A percentile compares a stretch with the other conserved stretches of the same genome.
These are phyloP conservation scores for Tubosaeta brunneosetosa DNA, from an alignment of 768 basidiomycete species.

Conservation along the genomic window DNA sequence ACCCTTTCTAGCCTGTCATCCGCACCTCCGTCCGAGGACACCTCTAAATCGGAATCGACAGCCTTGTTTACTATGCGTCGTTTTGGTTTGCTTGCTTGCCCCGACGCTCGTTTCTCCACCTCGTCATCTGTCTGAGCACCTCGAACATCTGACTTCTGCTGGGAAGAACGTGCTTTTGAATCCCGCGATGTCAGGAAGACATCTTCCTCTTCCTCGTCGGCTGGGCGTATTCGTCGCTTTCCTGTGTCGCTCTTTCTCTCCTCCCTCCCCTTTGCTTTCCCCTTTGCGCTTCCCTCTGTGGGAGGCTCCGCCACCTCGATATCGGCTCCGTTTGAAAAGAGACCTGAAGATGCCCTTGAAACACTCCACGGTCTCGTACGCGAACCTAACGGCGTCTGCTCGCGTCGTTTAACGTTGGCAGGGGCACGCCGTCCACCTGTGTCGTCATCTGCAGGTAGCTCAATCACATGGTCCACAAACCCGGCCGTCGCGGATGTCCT, in stretches of 20 bases:
- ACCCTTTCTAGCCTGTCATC: neutral
- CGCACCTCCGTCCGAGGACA: neutral
- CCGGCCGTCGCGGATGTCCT: constrained; percentile 5
- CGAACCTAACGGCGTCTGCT: neutral
- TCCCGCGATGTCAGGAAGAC: neutral
- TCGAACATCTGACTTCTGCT: neutral
- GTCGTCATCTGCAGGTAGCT: constrained; percentile 18
- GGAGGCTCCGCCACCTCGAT: neutral
- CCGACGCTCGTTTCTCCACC: neutral
- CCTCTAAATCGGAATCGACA: constrained; percentile 1
- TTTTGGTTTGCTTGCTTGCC: neutral
- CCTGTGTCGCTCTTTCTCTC: neutral
- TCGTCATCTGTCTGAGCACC: neutral
- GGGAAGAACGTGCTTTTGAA: neutral
- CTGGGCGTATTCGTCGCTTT: neutral
- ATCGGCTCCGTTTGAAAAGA: neutral
- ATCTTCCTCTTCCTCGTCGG: constrained; percentile 2
- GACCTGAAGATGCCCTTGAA: constrained; percentile 3
- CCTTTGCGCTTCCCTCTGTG: neutral
- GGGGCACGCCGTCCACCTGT: neutral
- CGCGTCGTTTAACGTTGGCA: neutral
- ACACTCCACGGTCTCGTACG: neutral
- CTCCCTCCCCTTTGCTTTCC: neutral
- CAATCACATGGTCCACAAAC: constrained; percentile 21
- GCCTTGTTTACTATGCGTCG: neutral